Evolutionary conservation across 2,329 filamentous ascomycete species (phyloP).

Genomic region (Calonectria pseudoreteaudii): DNA sequence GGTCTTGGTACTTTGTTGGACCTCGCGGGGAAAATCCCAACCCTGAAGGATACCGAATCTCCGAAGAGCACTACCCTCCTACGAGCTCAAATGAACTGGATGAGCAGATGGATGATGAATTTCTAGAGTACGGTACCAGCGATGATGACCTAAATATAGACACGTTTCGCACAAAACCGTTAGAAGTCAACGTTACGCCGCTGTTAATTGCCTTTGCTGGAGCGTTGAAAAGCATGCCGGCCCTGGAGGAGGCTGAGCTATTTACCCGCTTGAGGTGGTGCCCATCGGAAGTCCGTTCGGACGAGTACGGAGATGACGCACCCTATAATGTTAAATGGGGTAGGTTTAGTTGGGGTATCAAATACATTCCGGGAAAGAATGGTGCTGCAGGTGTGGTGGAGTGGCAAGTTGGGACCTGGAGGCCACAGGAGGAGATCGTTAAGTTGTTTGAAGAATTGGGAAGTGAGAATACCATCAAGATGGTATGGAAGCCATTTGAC

Average conservation of each 20-base stretch:
- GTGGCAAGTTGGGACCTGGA: constrained; percentile 16
- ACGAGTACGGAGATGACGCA: background rate
- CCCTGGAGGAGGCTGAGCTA: no score
- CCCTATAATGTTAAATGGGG: background rate
- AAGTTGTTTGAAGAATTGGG: constrained; percentile 8
- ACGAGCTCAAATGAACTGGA: constrained; percentile 6
- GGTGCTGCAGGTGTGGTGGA: background rate
- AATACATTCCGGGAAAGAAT: constrained; percentile 6
- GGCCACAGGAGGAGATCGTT: background rate
- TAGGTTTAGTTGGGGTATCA: background rate
- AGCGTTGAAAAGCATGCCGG: no score
- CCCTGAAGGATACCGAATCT: background rate
- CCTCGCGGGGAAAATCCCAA: constrained; percentile 12
- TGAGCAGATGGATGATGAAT: background rate
- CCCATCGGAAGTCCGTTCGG: background rate
- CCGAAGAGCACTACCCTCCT: background rate
- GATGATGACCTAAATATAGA: no score
- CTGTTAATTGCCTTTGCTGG: no score
- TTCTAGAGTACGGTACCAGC: no score
- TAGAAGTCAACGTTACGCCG: no score
- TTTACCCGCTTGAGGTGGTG: no score
- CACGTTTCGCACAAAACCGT: no score
- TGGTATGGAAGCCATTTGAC: constrained; percentile 1
- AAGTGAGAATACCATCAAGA: background rate
- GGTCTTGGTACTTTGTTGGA: constrained; percentile 15